Evolutionary conservation across 441 rosid genomes (phyloP).

Genomic region (Gossypium laxum): DNA sequence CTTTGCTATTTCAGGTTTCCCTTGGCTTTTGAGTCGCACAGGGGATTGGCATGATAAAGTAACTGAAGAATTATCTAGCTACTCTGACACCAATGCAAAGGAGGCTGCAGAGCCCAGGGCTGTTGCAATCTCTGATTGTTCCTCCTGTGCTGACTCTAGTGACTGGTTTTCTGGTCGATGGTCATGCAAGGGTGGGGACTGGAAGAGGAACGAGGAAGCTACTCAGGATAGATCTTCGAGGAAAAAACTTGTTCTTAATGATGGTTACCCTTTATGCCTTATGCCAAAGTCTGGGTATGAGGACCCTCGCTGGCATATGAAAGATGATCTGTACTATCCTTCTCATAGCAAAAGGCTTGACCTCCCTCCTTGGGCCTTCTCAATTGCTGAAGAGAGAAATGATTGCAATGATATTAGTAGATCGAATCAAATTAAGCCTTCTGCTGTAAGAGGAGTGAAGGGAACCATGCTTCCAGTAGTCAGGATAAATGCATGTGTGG

Average conservation of each 20-base stretch:
- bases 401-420: constrained; percentile 33
- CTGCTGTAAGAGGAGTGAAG: constrained; percentile 52
- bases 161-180: constrained; percentile 75
- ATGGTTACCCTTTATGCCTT: constrained; percentile 87
- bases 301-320: constrained; percentile 90
- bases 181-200: constrained; percentile 99
- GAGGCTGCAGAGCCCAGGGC: constrained; percentile 38
- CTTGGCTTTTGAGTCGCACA: constrained; percentile 29
- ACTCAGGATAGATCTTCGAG: constrained; percentile 48
- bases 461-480: constrained; percentile 72
- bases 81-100: constrained; percentile 28
- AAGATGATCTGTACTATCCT: constrained; percentile 77
- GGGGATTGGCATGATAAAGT: constrained; percentile 28
- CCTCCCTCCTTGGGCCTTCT: constrained; percentile 89
- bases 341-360: constrained; percentile 75
- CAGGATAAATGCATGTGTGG: constrained; percentile 94
- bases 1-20: constrained; percentile 34
- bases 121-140: constrained; percentile 26
- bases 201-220: constrained; percentile 84
- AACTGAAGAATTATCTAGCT: constrained; percentile 29
- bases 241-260: constrained; percentile 76
- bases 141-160: constrained; percentile 36
- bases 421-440: constrained; percentile 38
- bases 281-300: constrained; percentile 83
- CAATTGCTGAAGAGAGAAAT: constrained; percentile 61